Percentiles rank a stretch among this genome's conserved stretches.
Evolutionary conservation across 176 grass and related monocot genomes (phyloP).

Genomic region (bread wheat (Triticum aestivum)): DNA sequence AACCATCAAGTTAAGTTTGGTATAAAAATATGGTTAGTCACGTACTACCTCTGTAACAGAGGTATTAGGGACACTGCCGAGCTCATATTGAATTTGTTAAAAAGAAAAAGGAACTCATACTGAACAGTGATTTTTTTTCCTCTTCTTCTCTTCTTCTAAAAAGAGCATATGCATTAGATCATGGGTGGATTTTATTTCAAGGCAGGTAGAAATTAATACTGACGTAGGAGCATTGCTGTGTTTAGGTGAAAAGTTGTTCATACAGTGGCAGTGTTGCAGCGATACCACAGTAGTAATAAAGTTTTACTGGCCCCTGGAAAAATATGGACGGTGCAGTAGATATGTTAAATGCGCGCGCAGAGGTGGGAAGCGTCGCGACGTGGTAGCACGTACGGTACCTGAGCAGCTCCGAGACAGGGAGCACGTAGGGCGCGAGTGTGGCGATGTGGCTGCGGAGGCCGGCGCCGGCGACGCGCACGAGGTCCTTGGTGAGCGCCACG

Average conservation of each 20-base stretch:
- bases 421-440: conserved; percentile 54
- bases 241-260: neutral
- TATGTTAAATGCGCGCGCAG: neutral
- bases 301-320: neutral
- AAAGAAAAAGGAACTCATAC: neutral
- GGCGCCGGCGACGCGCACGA: conserved; percentile 65
- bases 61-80: too few species aligned
- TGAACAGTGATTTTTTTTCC: neutral
- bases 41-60: too few species aligned
- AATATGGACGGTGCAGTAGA: neutral
- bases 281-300: neutral
- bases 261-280: neutral
- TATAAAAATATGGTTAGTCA: too few species aligned
- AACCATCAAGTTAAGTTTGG: too few species aligned
- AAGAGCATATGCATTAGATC: neutral
- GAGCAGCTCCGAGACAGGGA: conserved; percentile 57
- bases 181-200: neutral
- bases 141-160: neutral
- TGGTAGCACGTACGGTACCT: neutral
- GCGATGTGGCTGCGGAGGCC: conserved; percentile 59
- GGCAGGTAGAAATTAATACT: neutral
- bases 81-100: too few species aligned
- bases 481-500: conserved; percentile 78
- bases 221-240: neutral
- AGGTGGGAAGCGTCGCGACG: neutral